Evolutionary conservation across 2,329 filamentous ascomycete genomes (phyloP).

Genomic region (Phymatotrichopsis omnivora): DNA sequence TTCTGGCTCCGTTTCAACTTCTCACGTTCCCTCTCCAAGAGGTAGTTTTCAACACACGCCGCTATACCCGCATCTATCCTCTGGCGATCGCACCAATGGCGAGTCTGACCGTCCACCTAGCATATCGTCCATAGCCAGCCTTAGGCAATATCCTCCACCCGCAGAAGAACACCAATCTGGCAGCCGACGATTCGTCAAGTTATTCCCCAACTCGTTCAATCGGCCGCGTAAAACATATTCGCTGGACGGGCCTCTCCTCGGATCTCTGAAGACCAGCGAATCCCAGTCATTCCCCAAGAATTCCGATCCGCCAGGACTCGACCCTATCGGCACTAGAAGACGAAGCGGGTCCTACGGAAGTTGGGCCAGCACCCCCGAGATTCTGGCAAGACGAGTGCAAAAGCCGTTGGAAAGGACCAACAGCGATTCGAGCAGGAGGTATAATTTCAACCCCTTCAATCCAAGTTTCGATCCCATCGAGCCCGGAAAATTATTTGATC

Average conservation of each 20-base stretch:
- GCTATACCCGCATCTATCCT: conserved; percentile 24
- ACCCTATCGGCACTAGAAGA: conserved; percentile 36
- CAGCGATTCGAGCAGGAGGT: conserved; percentile 26
- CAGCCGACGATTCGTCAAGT: conserved; percentile 24
- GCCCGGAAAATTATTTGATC: conserved; percentile 28
- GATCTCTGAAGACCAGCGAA: conserved; percentile 59
- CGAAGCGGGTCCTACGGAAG: conserved; percentile 35
- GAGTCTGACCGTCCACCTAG: conserved; percentile 14
- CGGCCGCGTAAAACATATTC: conserved; percentile 48
- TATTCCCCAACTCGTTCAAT: conserved; percentile 29
- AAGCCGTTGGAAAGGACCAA: conserved; percentile 19
- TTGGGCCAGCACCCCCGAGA: conserved; percentile 41
- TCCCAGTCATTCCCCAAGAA: conserved; percentile 63
- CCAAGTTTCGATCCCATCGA: conserved; percentile 31
- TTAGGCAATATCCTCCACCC: conserved; percentile 18
- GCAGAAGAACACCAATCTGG: conserved; percentile 23
- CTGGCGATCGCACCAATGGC: conserved; percentile 11
- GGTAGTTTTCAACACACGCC: conserved; percentile 31
- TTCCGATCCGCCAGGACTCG: conserved; percentile 37
- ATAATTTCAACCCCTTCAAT: conserved; percentile 41
- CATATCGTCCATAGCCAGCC: conserved; percentile 25
- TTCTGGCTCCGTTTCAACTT: conserved; percentile 36
- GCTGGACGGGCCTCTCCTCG: conserved; percentile 51
- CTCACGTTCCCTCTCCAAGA: conserved; percentile 29
- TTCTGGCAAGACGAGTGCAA: conserved; percentile 36